These are phyloP conservation scores for Tanacetum coccineum DNA, from an alignment of 129 eudicot species.

Conservation along the genomic window DNA sequence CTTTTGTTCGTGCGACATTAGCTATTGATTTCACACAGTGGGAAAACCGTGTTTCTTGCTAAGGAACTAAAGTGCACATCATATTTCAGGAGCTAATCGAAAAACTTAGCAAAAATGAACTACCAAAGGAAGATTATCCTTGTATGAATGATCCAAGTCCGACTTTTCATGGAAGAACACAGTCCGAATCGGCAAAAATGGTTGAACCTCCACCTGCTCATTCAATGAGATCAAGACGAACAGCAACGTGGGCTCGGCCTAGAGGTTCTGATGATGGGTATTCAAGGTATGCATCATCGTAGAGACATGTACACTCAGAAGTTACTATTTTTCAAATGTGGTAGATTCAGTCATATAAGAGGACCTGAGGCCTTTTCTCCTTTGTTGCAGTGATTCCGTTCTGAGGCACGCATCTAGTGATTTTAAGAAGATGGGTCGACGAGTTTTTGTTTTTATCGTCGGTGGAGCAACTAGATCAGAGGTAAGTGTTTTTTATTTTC, in stretches of 20 bases:
- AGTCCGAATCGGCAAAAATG: slow-evolving; percentile 34
- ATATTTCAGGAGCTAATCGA: slow-evolving; percentile 79
- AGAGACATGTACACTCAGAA: background rate
- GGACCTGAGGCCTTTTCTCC: background rate
- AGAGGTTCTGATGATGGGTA: slow-evolving; percentile 86
- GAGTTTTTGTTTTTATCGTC: slow-evolving; percentile 83
- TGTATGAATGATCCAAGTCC: slow-evolving; percentile 97
- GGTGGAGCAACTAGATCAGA: slow-evolving; percentile 98
- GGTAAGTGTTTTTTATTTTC: slow-evolving; percentile 31
- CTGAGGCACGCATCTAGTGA: slow-evolving; percentile 85
- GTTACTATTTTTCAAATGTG: background rate
- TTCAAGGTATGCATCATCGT: slow-evolving; percentile 53
- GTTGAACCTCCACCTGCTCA: slow-evolving; percentile 49
- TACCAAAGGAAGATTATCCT: slow-evolving; percentile 73
- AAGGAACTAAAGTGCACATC: slow-evolving; percentile 1
- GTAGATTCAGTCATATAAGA: background rate
- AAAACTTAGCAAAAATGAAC: slow-evolving; percentile 70
- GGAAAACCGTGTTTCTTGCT: background rate
- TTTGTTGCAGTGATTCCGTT: slow-evolving; percentile 66
- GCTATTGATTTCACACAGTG: background rate
- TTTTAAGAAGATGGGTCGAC: slow-evolving; percentile 83
- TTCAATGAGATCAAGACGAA: slow-evolving; percentile 76
- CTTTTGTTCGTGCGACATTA: background rate
- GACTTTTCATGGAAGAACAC: slow-evolving; percentile 63
- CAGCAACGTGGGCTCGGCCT: slow-evolving; percentile 92